Evolutionary conservation across 2,329 filamentous ascomycete species (phyloP).

Genomic region (Aspergillus fructus): DNA sequence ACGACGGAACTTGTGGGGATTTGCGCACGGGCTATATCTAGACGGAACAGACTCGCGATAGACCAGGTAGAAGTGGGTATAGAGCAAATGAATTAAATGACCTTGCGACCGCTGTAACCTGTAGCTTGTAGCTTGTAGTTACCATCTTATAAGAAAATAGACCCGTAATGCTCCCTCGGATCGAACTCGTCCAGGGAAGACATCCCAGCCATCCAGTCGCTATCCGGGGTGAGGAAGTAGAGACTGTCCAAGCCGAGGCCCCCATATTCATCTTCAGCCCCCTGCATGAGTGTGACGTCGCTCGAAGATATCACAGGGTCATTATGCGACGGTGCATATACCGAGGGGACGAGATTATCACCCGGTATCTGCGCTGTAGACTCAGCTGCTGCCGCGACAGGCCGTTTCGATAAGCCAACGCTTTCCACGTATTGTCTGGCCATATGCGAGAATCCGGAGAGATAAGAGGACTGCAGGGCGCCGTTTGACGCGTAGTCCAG

Average conservation of each 20-base stretch:
- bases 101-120: too few species aligned
- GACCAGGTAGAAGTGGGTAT: too few species aligned
- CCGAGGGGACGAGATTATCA: not conserved
- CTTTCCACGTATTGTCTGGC: slow-evolving; percentile 34
- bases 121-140: too few species aligned
- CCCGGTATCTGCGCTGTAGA: too few species aligned
- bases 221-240: not conserved
- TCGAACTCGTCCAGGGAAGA: not conserved
- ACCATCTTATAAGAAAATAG: not conserved
- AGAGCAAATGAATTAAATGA: too few species aligned
- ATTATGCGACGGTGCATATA: not conserved
- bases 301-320: not conserved
- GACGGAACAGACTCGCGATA: too few species aligned
- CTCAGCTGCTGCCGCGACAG: too few species aligned
- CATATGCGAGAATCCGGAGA: slow-evolving; percentile 44
- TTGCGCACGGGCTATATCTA: not conserved
- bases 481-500: slow-evolving; percentile 41
- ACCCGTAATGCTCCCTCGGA: not conserved
- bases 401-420: too few species aligned
- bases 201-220: not conserved
- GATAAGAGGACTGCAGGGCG: slow-evolving; percentile 36
- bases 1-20: slow-evolving; percentile 10
- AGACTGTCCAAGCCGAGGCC: not conserved
- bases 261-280: not conserved
- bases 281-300: not conserved